A percentile compares a stretch with the other conserved stretches of the same genome.
phyloP scores from a whole-genome alignment of 73 alveolate species.

The Breviolum minutum region DNA sequence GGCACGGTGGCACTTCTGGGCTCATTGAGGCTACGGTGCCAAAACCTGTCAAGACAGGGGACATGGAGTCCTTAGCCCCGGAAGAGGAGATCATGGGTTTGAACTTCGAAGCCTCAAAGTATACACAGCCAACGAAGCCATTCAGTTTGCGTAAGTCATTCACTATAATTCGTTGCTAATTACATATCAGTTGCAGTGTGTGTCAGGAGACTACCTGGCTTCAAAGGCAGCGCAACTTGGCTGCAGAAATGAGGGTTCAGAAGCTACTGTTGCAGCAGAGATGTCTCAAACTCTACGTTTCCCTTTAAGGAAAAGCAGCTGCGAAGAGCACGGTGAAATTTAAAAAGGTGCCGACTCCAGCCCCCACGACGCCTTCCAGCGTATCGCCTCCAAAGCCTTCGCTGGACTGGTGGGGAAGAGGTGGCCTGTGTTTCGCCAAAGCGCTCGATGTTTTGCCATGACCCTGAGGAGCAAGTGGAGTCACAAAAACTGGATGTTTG shows the following conservation, averaged over 20 bases:
- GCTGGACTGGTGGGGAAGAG: not conserved
- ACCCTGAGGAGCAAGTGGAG: not conserved
- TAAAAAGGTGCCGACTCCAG: not conserved
- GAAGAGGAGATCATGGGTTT: not conserved
- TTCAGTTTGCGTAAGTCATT: not conserved
- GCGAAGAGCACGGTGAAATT: not conserved
- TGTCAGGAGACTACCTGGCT: slow-evolving; percentile 60
- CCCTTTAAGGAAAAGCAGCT: slow-evolving; percentile 42
- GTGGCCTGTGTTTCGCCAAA: not conserved
- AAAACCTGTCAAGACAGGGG: slow-evolving; percentile 16
- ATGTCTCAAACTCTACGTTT: not conserved
- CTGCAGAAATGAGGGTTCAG: not conserved
- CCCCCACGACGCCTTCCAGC: not conserved
- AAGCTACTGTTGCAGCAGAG: not conserved
- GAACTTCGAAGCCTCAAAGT: not conserved
- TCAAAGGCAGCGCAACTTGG: slow-evolving; percentile 38
- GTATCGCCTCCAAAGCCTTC: not conserved
- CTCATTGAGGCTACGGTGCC: not conserved
- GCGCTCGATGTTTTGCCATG: not conserved
- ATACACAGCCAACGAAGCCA: not conserved
- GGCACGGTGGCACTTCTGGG: not conserved
- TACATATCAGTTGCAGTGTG: not conserved
- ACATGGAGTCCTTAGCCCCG: slow-evolving; percentile 32
- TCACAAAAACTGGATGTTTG: not conserved
- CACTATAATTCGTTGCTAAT: not conserved